phyloP scores from a whole-genome alignment of 2,329 filamentous ascomycete genomes.

The Colletotrichum magnum region DNA sequence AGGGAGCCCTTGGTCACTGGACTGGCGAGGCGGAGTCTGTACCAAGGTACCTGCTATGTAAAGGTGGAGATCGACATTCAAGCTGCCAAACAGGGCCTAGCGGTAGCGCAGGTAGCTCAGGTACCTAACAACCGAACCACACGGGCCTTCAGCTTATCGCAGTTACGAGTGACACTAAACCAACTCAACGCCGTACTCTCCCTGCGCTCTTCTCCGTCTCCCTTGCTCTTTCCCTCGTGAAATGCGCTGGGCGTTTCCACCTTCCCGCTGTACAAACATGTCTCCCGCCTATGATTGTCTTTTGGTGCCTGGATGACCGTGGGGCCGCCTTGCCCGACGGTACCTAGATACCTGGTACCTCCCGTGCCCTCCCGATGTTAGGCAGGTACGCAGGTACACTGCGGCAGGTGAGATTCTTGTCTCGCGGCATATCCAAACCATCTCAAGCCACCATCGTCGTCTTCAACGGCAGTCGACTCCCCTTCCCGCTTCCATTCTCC shows the following conservation, averaged over 20 bases:
- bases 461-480: neutral
- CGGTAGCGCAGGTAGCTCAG: neutral
- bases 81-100: constrained; percentile 28
- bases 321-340: constrained; percentile 4
- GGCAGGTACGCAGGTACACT: neutral
- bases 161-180: constrained; percentile 12
- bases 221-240: neutral
- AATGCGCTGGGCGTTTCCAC: neutral
- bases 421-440: constrained; percentile 8
- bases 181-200: too few species aligned
- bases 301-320: constrained; percentile 1
- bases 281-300: neutral
- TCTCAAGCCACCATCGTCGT: constrained; percentile 12
- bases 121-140: constrained; percentile 1
- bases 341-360: neutral
- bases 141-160: constrained; percentile 33
- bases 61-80: constrained; percentile 4
- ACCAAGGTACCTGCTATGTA: too few species aligned
- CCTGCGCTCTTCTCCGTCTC: neutral
- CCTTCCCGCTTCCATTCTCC: neutral
- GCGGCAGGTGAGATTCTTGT: neutral
- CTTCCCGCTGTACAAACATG: neutral
- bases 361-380: too few species aligned
- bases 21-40: neutral
- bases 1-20: neutral